phyloP scores from a whole-genome alignment of 176 grass and related monocot species.

The sorghum (Sorghum bicolor) region DNA sequence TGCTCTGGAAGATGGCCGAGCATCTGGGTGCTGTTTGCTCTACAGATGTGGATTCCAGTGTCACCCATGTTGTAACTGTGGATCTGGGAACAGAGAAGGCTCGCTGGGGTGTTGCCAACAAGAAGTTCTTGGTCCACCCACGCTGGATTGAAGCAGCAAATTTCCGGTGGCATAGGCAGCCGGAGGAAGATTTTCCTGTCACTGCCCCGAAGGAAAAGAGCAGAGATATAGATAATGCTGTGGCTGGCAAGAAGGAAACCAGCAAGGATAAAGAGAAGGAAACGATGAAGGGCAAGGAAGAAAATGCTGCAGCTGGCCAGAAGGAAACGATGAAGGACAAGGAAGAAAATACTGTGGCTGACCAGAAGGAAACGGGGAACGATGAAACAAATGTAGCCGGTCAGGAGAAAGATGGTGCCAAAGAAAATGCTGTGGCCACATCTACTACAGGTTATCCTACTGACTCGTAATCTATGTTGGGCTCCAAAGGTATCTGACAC shows the following conservation, averaged over 20 bases:
- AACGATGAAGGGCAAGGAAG: background rate
- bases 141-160: constrained; percentile 73
- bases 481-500: background rate
- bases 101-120: constrained; percentile 47
- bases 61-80: constrained; percentile 69
- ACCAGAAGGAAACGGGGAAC: background rate
- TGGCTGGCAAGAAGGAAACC: background rate
- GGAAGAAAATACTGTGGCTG: no score
- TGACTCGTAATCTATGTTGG: background rate
- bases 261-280: background rate
- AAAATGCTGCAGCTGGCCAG: no score
- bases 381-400: background rate
- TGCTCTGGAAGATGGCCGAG: constrained; percentile 79
- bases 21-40: constrained; percentile 68
- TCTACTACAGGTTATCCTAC: background rate
- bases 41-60: constrained; percentile 43
- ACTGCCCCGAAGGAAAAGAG: constrained; percentile 12
- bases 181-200: constrained; percentile 56
- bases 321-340: no score
- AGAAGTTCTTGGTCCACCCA: constrained; percentile 73
- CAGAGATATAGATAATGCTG: constrained; percentile 9
- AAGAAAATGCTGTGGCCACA: background rate
- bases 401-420: background rate
- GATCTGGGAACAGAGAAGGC: constrained; percentile 59
- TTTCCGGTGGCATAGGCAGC: constrained; percentile 55